Evolutionary conservation across 768 basidiomycete species (phyloP).

Genomic region (Leucocoprinus birnbaumii): DNA sequence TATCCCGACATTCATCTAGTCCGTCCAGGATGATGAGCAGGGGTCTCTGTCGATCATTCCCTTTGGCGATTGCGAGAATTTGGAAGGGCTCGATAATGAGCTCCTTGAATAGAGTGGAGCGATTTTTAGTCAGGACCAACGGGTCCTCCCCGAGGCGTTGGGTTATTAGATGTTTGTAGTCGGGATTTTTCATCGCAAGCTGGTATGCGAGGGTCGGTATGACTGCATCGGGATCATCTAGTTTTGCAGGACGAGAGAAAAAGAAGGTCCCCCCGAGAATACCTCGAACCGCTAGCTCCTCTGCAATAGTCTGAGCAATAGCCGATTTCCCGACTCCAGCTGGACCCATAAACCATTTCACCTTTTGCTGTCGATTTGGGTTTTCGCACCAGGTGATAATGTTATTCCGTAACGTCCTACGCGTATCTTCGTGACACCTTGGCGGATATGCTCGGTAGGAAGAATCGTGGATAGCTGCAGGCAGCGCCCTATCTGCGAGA

Average conservation of each 20-base stretch:
- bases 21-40: constrained; percentile 3
- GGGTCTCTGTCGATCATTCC: neutral
- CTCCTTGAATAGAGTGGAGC: neutral
- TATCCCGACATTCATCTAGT: constrained; percentile 1
- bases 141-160: neutral
- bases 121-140: neutral
- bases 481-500: too few relatives aligned
- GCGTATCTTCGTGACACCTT: neutral
- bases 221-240: neutral
- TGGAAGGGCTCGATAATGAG: neutral
- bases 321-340: constrained; percentile 6
- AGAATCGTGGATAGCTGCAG: neutral
- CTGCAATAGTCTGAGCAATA: constrained; percentile 5
- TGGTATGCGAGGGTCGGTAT: constrained; percentile 2
- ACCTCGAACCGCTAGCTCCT: neutral
- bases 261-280: constrained; percentile 7
- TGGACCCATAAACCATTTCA: neutral
- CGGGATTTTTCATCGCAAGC: neutral
- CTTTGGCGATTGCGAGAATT: neutral
- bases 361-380: too few relatives aligned
- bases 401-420: neutral
- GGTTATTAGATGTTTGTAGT: neutral
- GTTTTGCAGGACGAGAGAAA: neutral
- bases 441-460: neutral
- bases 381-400: neutral